phyloP scores from a whole-genome alignment of 2,329 filamentous ascomycete species.

The Trichothecium roseum region DNA sequence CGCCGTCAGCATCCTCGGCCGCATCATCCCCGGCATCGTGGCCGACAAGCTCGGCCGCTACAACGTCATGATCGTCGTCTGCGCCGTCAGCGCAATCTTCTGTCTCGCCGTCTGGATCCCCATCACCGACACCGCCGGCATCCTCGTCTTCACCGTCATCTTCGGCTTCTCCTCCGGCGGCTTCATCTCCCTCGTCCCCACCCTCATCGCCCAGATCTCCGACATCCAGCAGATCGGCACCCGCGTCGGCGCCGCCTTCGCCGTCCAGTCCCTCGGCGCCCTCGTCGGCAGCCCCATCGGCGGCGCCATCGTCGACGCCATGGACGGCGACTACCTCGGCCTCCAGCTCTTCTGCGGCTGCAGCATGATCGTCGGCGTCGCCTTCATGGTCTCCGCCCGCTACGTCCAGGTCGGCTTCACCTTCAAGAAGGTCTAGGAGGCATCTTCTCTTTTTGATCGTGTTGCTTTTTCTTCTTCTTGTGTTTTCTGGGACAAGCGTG shows the following conservation, averaged over 20 bases:
- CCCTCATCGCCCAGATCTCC: conserved; percentile 59
- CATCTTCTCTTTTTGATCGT: not conserved
- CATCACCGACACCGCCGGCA: conserved; percentile 39
- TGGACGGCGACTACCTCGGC: conserved; percentile 43
- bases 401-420: conserved; percentile 24
- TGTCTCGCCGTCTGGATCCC: conserved; percentile 38
- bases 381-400: conserved; percentile 19
- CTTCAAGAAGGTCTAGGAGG: conserved; percentile 19
- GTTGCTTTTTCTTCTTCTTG: not conserved
- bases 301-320: conserved; percentile 44
- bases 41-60: conserved; percentile 35
- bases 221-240: conserved; percentile 61
- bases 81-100: conserved; percentile 34
- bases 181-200: conserved; percentile 52
- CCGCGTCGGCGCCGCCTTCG: conserved; percentile 54
- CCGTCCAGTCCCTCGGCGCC: conserved; percentile 50
- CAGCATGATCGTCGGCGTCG: conserved; percentile 23
- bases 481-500: no score
- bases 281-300: conserved; percentile 59
- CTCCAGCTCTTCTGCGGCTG: conserved; percentile 57
- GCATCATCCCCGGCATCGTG: conserved; percentile 38
- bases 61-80: conserved; percentile 41
- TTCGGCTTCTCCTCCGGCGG: conserved; percentile 62
- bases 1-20: conserved; percentile 39
- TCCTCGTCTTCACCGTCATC: conserved; percentile 54